Evolutionary conservation across 306 rosid genomes (phyloP).

Genomic region (Lablab purpureus): DNA sequence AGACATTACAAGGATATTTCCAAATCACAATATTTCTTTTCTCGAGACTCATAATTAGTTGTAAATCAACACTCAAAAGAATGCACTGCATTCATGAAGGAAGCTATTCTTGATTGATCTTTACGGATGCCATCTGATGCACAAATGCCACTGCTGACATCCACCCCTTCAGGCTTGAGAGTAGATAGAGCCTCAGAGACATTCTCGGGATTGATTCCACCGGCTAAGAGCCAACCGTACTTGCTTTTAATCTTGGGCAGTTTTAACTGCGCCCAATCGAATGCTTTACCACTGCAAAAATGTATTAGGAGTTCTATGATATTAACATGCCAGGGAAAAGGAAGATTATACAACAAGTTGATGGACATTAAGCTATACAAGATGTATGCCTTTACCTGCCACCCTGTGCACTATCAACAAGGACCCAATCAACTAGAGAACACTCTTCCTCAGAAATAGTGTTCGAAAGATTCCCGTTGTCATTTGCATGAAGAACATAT

Average conservation of each 20-base stretch:
- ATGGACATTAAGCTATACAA: conserved; percentile 10
- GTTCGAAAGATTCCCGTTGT: conserved; percentile 73
- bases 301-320: conserved; percentile 28
- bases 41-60: conserved; percentile 26
- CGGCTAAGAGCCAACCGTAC: conserved; percentile 95
- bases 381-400: conserved; percentile 67
- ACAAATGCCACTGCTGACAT: conserved; percentile 94
- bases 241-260: conserved; percentile 76
- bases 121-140: conserved; percentile 80
- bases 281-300: conserved; percentile 76
- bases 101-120: conserved; percentile 65
- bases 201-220: conserved; percentile 82
- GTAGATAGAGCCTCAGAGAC: conserved; percentile 69
- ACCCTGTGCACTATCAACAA: conserved; percentile 84
- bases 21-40: conserved; percentile 9
- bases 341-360: conserved; percentile 2
- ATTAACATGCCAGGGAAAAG: conserved; percentile 11
- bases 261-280: conserved; percentile 78
- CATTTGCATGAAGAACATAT: conserved; percentile 88
- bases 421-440: conserved; percentile 83
- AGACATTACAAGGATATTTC: conserved; percentile 1
- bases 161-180: conserved; percentile 83
- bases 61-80: conserved; percentile 55
- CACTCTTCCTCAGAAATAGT: conserved; percentile 68
- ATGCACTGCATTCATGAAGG: conserved; percentile 65